Conservation (phyloP, 164 flowering plant genomes). For the Magnolia changhungtana region DNA sequence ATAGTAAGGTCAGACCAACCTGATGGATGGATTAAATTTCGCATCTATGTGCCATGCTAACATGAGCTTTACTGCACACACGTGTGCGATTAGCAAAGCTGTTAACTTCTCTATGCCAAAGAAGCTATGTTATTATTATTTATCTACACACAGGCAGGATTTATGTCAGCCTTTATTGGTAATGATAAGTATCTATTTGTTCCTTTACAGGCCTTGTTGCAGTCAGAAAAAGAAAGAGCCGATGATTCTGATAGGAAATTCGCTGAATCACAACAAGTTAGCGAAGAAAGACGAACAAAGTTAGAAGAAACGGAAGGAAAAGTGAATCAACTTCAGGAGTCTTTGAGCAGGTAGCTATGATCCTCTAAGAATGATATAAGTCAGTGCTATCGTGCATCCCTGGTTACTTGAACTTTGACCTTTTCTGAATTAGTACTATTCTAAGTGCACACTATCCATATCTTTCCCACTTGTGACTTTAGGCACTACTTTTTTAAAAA, state of each 20-base stretch:
- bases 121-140: too few relatives aligned
- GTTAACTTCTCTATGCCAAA: too few relatives aligned
- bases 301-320: slow-evolving; percentile 71
- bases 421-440: background rate
- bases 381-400: background rate
- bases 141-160: background rate
- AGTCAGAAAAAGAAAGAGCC: slow-evolving; percentile 55
- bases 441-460: background rate
- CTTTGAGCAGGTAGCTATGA: slow-evolving; percentile 54
- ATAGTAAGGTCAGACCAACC: too few relatives aligned
- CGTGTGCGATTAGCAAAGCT: too few relatives aligned
- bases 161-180: background rate
- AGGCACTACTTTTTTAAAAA: background rate
- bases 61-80: too few relatives aligned
- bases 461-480: background rate
- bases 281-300: slow-evolving; percentile 57
- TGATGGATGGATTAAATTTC: too few relatives aligned
- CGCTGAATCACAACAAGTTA: slow-evolving; percentile 39
- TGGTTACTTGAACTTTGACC: background rate
- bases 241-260: slow-evolving; percentile 49
- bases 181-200: background rate
- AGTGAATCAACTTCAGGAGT: slow-evolving; percentile 69
- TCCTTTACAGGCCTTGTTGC: slow-evolving; percentile 43
- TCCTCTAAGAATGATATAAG: background rate
- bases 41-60: too few relatives aligned